These are phyloP conservation scores for Penicillium sp. DNA, from an alignment of 2,329 filamentous ascomycete species.

Conservation along the genomic window DNA sequence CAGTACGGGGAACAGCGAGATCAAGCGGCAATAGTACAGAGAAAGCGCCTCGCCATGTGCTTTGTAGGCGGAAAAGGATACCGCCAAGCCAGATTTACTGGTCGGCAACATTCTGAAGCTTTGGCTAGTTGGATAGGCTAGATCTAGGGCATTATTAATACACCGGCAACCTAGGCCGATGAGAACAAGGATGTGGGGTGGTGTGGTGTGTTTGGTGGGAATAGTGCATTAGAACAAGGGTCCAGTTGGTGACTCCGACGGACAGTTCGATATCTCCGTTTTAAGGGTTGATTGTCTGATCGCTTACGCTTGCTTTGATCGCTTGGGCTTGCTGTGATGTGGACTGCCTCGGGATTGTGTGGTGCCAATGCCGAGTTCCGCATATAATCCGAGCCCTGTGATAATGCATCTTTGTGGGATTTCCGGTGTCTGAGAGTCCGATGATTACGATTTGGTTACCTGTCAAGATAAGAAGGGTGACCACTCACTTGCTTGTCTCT, in stretches of 20 bases:
- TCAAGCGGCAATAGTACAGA: slow-evolving; percentile 22
- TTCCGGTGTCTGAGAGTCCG: slow-evolving; percentile 27
- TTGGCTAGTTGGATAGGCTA: no score
- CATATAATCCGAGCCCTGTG: slow-evolving; percentile 2
- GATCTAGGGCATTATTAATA: slow-evolving; percentile 1
- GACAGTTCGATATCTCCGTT: slow-evolving; percentile 5
- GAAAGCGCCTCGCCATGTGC: slow-evolving; percentile 12
- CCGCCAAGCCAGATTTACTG: slow-evolving; percentile 1
- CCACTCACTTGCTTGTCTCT: slow-evolving; percentile 23
- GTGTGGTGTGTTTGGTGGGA: background rate
- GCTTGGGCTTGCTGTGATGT: slow-evolving; percentile 1
- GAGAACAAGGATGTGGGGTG: slow-evolving; percentile 11
- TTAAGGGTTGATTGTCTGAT: slow-evolving; percentile 7
- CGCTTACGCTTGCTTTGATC: background rate
- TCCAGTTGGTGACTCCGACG: slow-evolving; percentile 7
- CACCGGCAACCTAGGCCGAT: slow-evolving; percentile 20
- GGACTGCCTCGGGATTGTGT: background rate
- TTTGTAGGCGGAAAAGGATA: slow-evolving; percentile 14
- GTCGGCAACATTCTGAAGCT: slow-evolving; percentile 13
- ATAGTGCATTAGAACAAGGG: background rate
- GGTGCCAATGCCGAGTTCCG: slow-evolving; percentile 10
- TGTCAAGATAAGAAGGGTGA: slow-evolving; percentile 37
- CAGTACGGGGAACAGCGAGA: slow-evolving; percentile 8
- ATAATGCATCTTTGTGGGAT: background rate
- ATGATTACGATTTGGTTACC: slow-evolving; percentile 43